Evolutionary conservation across 306 rosid species (phyloP).

Genomic region (Cucurbita ficifolia): DNA sequence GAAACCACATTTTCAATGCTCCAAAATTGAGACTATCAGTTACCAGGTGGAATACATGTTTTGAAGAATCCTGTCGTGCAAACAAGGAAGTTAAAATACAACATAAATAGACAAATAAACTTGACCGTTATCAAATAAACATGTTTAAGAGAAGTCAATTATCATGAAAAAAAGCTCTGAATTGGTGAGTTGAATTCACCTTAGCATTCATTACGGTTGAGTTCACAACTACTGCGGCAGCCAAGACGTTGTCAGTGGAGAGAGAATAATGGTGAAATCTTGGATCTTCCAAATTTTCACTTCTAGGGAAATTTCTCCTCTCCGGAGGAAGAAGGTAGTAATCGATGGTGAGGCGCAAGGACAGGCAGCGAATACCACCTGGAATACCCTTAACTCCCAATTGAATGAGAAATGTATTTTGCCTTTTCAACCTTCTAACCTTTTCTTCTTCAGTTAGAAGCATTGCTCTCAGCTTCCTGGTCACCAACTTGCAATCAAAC

Average conservation of each 20-base stretch:
- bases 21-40: conserved; percentile 90
- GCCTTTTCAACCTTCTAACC: conserved; percentile 72
- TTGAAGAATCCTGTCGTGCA: conserved; percentile 70
- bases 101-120: conserved; percentile 4
- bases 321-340: conserved; percentile 70
- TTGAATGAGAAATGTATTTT: conserved; percentile 89
- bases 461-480: conserved; percentile 84
- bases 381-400: conserved; percentile 92
- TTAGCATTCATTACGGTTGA: conserved; percentile 69
- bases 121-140: background rate
- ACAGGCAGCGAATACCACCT: conserved; percentile 76
- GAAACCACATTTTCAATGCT: conserved; percentile 99
- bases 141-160: background rate
- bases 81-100: conserved; percentile 15
- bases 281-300: conserved; percentile 76
- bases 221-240: conserved; percentile 89
- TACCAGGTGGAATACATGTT: conserved; percentile 88
- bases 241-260: conserved; percentile 94
- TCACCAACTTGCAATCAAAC: conserved; percentile 74
- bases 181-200: conserved; percentile 24
- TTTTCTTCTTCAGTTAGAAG: conserved; percentile 81
- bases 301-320: conserved; percentile 63
- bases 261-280: conserved; percentile 73
- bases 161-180: background rate
- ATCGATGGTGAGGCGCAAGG: conserved; percentile 83